Evolutionary conservation across 495 filamentous ascomycete genomes (phyloP).

Genomic region (Neurospora discreta): DNA sequence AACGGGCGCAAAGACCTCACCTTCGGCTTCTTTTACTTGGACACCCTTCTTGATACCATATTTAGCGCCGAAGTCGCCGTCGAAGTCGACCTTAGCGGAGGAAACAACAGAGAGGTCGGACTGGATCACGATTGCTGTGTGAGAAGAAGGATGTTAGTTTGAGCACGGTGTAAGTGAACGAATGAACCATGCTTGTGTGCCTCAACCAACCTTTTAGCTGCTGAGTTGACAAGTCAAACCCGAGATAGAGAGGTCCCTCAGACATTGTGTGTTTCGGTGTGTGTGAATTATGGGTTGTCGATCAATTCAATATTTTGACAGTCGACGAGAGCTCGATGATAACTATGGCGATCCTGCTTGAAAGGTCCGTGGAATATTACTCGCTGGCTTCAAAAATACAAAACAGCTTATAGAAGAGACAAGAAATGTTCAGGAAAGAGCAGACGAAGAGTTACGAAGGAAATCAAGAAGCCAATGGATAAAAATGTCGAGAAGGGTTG

Average conservation of each 20-base stretch:
- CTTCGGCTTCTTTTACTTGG: conserved; percentile 61
- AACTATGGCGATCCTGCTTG: background rate
- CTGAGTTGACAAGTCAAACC: conserved; percentile 94
- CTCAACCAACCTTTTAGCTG: conserved; percentile 66
- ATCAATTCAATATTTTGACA: background rate
- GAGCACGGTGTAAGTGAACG: background rate
- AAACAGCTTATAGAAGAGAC: background rate
- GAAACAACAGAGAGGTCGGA: conserved; percentile 65
- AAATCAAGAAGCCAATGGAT: background rate
- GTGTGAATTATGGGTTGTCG: background rate
- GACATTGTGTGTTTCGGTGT: conserved; percentile 22
- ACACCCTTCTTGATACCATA: conserved; percentile 86
- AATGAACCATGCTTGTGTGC: background rate
- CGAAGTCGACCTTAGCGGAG: conserved; percentile 68
- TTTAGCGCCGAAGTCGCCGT: conserved; percentile 59
- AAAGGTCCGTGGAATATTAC: background rate
- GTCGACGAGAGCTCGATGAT: background rate
- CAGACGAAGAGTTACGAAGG: background rate
- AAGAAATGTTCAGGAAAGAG: background rate
- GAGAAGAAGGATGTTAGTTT: background rate
- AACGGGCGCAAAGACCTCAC: conserved; percentile 85
- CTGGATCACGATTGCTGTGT: conserved; percentile 61
- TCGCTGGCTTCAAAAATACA: background rate
- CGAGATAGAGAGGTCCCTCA: conserved; percentile 63
- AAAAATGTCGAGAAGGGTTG: background rate